Conservation (phyloP, 371 early-diverging fungal species). For the Haplosporangium sp. region DNA sequence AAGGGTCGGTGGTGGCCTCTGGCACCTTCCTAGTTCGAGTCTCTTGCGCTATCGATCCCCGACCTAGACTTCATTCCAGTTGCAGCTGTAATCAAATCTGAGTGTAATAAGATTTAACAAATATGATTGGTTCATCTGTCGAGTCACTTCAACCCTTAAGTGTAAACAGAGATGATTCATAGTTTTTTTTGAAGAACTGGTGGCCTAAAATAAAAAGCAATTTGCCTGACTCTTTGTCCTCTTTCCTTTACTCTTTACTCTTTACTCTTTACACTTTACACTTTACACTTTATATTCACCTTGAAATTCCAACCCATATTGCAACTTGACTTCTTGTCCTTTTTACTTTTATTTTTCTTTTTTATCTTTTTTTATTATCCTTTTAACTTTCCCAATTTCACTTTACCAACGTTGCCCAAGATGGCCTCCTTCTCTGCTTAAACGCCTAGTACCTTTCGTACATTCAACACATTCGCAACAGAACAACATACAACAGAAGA, state of each 20-base stretch:
- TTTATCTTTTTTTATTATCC: constrained; percentile 5
- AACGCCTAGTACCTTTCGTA: constrained; percentile 34
- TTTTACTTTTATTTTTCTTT: constrained; percentile 8
- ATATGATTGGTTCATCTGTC: constrained; percentile 23
- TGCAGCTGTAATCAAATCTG: neutral
- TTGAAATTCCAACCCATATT: neutral
- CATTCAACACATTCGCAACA: constrained; percentile 31
- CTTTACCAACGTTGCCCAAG: constrained; percentile 22
- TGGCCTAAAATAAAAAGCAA: neutral
- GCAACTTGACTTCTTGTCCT: neutral
- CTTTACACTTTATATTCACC: neutral
- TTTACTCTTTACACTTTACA: constrained; percentile 12
- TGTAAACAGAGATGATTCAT: constrained; percentile 29
- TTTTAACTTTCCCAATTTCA: neutral
- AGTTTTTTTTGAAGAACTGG: neutral
- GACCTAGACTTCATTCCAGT: no score
- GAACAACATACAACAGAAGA: constrained; percentile 5
- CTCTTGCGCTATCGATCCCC: no score
- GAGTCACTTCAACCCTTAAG: constrained; percentile 16
- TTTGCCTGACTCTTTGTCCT: neutral
- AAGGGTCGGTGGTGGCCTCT: no score
- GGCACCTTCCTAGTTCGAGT: no score
- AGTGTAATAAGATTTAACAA: neutral
- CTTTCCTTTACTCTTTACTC: constrained; percentile 16
- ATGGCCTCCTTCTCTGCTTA: constrained; percentile 53